A percentile compares a stretch with the other conserved stretches of the same genome.
phyloP scores from a whole-genome alignment of 108 stramenopile species.

The Conticribra weissflogii region DNA sequence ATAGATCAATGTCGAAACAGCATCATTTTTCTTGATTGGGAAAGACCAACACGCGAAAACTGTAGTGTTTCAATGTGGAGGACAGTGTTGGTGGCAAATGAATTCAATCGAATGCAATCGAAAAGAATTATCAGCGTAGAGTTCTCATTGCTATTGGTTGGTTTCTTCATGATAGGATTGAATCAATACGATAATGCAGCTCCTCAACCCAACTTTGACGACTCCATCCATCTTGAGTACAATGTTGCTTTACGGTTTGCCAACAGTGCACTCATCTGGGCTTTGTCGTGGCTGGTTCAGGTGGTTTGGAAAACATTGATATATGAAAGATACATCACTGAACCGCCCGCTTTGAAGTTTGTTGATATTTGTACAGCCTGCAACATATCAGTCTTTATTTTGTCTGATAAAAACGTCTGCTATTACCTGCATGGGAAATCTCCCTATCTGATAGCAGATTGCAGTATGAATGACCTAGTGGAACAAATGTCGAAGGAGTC shows the following conservation, averaged over 20 bases:
- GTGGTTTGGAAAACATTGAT: conserved; percentile 62
- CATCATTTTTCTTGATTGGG: conserved; percentile 85
- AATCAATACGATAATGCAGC: conserved; percentile 66
- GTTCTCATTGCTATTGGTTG: conserved; percentile 62
- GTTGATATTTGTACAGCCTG: conserved; percentile 82
- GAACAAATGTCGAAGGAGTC: conserved; percentile 73
- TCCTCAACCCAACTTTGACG: conserved; percentile 55
- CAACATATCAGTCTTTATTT: conserved; percentile 70
- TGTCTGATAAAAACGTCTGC: conserved; percentile 69
- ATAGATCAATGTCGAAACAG: conserved; percentile 57
- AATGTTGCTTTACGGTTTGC: conserved; percentile 85
- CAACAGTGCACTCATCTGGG: conserved; percentile 64
- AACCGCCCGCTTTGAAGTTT: conserved; percentile 63
- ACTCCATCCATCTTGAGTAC: conserved; percentile 41
- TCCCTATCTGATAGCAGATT: conserved; percentile 76
- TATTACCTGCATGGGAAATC: conserved; percentile 86
- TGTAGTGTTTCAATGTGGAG: conserved; percentile 58
- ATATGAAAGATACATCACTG: conserved; percentile 66
- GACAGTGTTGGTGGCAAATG: conserved; percentile 71
- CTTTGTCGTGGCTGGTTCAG: conserved; percentile 52
- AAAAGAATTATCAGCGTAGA: conserved; percentile 48
- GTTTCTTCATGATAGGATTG: conserved; percentile 59
- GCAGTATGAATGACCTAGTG: conserved; percentile 64
- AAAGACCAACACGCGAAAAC: conserved; percentile 41
- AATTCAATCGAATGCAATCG: conserved; percentile 75